Evolutionary conservation across 345 rosid species (phyloP).

Genomic region (Eucalyptus urophylla): DNA sequence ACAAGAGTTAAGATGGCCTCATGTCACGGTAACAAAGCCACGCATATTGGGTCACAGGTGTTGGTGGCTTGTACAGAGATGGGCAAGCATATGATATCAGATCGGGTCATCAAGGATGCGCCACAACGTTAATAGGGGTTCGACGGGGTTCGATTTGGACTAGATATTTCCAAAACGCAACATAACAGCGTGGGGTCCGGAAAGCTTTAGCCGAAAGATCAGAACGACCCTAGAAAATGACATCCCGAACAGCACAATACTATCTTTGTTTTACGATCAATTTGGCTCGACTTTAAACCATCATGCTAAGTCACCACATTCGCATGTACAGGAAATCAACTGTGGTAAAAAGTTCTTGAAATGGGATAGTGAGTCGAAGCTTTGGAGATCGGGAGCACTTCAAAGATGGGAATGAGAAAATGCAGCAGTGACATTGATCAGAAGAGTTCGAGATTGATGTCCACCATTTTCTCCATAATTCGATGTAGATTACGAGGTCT

Average conservation of each 20-base stretch:
- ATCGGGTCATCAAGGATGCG: background rate
- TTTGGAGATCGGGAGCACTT: background rate
- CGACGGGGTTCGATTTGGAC: background rate
- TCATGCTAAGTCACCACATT: background rate
- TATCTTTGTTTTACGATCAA: background rate
- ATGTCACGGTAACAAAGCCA: background rate
- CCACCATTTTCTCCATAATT: background rate
- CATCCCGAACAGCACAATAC: background rate
- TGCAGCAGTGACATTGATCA: background rate
- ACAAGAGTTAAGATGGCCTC: background rate
- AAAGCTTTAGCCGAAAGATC: background rate
- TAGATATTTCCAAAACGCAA: background rate
- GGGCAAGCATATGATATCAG: background rate
- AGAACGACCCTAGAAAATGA: background rate
- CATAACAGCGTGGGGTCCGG: background rate
- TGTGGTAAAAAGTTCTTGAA: background rate
- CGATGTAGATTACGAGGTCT: background rate
- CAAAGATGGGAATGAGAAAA: background rate
- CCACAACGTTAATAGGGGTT: background rate
- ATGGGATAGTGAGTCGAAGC: background rate
- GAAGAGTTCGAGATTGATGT: background rate
- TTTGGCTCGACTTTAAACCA: background rate
- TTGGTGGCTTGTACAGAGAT: background rate
- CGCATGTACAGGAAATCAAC: background rate
- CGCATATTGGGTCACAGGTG: background rate